Evolutionary conservation across 331 rosid genomes (phyloP), one percentile per base, ranked within the genome.

Genomic region (Spiraea crenata): DNA sequence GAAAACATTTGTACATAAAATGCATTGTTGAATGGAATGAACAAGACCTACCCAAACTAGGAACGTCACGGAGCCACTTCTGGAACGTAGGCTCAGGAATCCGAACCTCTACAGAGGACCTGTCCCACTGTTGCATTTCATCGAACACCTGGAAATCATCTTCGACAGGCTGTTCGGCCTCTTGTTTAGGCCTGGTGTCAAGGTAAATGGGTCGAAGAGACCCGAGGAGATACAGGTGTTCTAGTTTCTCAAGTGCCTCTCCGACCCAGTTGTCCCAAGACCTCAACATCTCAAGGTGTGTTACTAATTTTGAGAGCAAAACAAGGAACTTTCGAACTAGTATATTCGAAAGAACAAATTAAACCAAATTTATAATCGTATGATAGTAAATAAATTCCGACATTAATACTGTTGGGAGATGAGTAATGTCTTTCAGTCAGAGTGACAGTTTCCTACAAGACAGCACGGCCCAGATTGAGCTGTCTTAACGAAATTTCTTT

Each of bases 151-250:
- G 44, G 80, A 82, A 80, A 39, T 42, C 82, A 35, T 52, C 38
- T 5, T 45, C 63, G 3, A 6, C 70, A 11, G 70, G 11, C 10
- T 42, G 52, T 13, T 64, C 20, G 20, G 44, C 42, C 55, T 31
- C 57, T 37, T 69, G 57, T 17, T 5, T 14, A 3, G 39, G 72
- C 73, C 19, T 74, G 81, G 65, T n/a, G n/a, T n/a, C n/a, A n/a
- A 90, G 82, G 69, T 74, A 82, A 79, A 93, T 91, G 80, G 97
- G 99, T 76, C 99, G 52, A 45, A 93, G 84, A 76, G 99, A 91
- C 39, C 99, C 90, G 44, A 89, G 91, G 50, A 93, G 90, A 16
- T 81, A 92, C 51, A 81, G 82, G 47, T 82, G 76, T 3, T 83
- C 79, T 19, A 93, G 97, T 59, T 75, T 73, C 0, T 72, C 63